A percentile compares a stretch with the other conserved stretches of the same genome.
Evolutionary conservation across 2,329 filamentous ascomycete species (phyloP).

Genomic region (Fusarium sp.): DNA sequence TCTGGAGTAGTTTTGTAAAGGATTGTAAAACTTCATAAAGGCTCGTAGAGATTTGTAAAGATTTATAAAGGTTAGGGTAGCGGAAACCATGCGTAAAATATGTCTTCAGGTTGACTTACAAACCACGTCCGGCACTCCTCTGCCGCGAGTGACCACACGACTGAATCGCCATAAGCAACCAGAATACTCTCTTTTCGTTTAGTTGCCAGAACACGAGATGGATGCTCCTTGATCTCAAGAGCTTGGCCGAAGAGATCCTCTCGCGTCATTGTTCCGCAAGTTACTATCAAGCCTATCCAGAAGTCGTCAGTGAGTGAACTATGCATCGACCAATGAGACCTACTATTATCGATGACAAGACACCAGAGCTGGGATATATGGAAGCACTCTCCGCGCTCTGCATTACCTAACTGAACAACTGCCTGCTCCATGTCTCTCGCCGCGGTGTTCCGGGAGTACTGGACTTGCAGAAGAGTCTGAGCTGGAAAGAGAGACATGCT

Average conservation of each 20-base stretch:
- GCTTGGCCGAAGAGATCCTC: constrained; percentile 52
- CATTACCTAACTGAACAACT: constrained; percentile 56
- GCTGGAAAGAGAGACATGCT: constrained; percentile 56
- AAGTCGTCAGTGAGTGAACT: neutral
- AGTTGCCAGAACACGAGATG: constrained; percentile 41
- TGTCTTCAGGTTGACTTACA: constrained; percentile 50
- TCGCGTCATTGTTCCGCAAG: constrained; percentile 57
- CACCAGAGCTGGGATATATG: constrained; percentile 65
- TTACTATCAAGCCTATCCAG: constrained; percentile 55
- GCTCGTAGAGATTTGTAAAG: too few species aligned
- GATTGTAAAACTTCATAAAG: neutral
- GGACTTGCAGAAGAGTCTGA: constrained; percentile 59
- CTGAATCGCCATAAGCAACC: constrained; percentile 52
- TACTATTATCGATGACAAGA: constrained; percentile 60
- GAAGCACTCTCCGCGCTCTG: constrained; percentile 57
- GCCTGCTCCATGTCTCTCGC: constrained; percentile 62
- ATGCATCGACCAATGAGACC: constrained; percentile 16
- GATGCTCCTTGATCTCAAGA: constrained; percentile 51
- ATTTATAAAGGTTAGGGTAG: neutral
- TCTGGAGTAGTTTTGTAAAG: neutral
- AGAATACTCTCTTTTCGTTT: constrained; percentile 49
- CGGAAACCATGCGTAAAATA: neutral
- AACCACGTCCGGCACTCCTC: constrained; percentile 61
- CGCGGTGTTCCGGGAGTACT: constrained; percentile 56
- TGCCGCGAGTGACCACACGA: constrained; percentile 56